Conservation (phyloP, 495 filamentous ascomycete species). For the Niebla homalea region DNA sequence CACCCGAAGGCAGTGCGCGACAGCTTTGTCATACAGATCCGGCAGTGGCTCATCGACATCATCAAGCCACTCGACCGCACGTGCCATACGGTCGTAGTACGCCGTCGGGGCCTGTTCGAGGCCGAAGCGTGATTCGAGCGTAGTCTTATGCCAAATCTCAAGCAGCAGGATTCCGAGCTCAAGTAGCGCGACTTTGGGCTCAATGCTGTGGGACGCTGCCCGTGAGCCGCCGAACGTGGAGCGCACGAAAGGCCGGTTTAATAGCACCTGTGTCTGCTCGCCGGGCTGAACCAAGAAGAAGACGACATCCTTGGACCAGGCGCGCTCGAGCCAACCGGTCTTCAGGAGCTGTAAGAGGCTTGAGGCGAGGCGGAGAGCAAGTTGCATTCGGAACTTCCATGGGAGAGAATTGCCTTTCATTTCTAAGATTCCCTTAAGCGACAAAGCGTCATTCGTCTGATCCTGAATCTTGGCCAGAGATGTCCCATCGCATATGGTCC, state of each 20-base stretch:
- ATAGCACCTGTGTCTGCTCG: background rate
- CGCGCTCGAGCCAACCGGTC: slow-evolving; percentile 1
- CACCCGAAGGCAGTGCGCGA: too few species aligned
- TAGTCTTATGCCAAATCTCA: slow-evolving; percentile 2
- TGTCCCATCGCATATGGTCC: too few species aligned
- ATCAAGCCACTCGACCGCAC: too few species aligned
- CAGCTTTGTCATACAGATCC: too few species aligned
- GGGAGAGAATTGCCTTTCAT: too few species aligned
- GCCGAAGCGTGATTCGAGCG: background rate
- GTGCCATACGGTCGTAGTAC: too few species aligned
- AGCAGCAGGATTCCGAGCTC: slow-evolving; percentile 4
- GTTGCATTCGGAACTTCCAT: background rate
- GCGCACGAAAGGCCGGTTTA: background rate
- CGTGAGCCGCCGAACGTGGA: background rate
- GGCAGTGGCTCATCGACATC: too few species aligned
- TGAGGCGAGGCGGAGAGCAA: slow-evolving; percentile 4
- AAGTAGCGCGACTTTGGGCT: background rate
- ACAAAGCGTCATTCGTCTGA: too few species aligned
- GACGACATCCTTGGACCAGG: slow-evolving; percentile 1
- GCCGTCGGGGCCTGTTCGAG: too few species aligned
- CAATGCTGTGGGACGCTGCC: background rate
- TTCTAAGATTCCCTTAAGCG: too few species aligned
- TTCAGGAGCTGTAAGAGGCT: slow-evolving; percentile 1
- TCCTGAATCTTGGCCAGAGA: too few species aligned
- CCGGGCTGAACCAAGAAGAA: background rate